phyloP scores from a whole-genome alignment of 768 basidiomycete genomes.

The Auriscalpium vulgare region DNA sequence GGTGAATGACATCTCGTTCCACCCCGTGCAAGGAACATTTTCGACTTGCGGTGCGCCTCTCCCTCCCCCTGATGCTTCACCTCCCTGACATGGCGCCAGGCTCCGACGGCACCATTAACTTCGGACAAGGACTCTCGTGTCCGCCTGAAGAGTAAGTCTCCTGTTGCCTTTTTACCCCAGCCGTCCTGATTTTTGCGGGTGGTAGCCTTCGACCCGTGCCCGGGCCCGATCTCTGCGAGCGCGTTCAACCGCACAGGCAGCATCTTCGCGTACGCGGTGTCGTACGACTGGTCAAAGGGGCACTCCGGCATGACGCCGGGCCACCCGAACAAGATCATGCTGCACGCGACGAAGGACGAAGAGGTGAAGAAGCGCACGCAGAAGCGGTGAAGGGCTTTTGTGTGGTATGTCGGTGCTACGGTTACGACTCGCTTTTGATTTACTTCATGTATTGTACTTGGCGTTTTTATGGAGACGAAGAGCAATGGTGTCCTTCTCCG shows the following conservation, averaged over 20 bases:
- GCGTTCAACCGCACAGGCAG: conserved; percentile 83
- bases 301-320: conserved; percentile 74
- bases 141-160: conserved; percentile 71
- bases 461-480: no score
- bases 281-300: conserved; percentile 93
- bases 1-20: conserved; percentile 52
- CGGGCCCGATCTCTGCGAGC: conserved; percentile 72
- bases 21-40: conserved; percentile 47
- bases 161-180: neutral
- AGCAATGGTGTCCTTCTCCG: no score
- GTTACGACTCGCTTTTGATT: no score
- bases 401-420: neutral
- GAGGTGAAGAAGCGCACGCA: conserved; percentile 62
- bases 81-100: conserved; percentile 30
- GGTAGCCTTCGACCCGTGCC: conserved; percentile 62
- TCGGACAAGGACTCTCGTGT: conserved; percentile 91
- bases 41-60: conserved; percentile 27
- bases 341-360: conserved; percentile 82
- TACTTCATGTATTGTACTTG: no score
- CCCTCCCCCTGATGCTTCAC: no score
- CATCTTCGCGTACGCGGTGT: conserved; percentile 88
- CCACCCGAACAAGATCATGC: conserved; percentile 71
- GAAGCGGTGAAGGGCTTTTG: conserved; percentile 22
- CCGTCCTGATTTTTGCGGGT: conserved; percentile 2
- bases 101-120: conserved; percentile 81